Evolutionary conservation across 2,329 filamentous ascomycete genomes (phyloP), one percentile per base, ranked within the genome.

Genomic region (Hirsutella thompsonii): DNA sequence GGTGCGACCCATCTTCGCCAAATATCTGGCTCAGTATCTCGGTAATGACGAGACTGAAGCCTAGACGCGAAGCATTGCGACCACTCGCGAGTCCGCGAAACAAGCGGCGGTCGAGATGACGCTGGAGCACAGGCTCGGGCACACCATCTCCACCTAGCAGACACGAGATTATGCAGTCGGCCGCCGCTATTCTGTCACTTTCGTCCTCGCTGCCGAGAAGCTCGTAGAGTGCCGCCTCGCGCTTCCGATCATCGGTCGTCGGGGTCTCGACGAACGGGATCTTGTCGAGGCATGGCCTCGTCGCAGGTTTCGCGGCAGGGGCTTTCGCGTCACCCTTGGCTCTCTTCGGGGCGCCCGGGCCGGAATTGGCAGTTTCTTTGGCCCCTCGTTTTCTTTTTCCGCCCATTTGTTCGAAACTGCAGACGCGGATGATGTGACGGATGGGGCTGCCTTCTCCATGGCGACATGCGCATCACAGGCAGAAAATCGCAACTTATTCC

Each of bases 81-180:
- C 87, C 82, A 57, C 88, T 95, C 46, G 89, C 88, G 16, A 96
- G 76, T 33, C 92, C 92, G 41, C 85, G 79, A 58, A 95, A 86
- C 30, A 98, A 68, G 20, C 83, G 73, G 55, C 75, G 74, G 47
- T 77, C 73, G 23, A 81, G 62, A 50, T 81, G 77, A 44, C 74
- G 64, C 49, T 69, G 58, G 13, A 81, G 62, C 2, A 74, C 69
- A 1, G 62, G 50, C 54, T 80, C 74, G 3, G 67, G 47, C 3
- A 70, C 70, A 26, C 63, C 62, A 18, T 72, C 60, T 35, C 62
- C 64, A 32, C 58, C 67, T 1, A 80, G 54, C 2, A 81, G 64
- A 8, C 70, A 69, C 0, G 70, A 71, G 5, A 80, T 59, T 26
- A 81, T 72, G 19, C 68, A 72, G 45, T 72, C 69, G 23, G 76